Evolutionary conservation across 1,284 basidiomycete genomes (phyloP).

Genomic region (Trichosporon faecale): DNA sequence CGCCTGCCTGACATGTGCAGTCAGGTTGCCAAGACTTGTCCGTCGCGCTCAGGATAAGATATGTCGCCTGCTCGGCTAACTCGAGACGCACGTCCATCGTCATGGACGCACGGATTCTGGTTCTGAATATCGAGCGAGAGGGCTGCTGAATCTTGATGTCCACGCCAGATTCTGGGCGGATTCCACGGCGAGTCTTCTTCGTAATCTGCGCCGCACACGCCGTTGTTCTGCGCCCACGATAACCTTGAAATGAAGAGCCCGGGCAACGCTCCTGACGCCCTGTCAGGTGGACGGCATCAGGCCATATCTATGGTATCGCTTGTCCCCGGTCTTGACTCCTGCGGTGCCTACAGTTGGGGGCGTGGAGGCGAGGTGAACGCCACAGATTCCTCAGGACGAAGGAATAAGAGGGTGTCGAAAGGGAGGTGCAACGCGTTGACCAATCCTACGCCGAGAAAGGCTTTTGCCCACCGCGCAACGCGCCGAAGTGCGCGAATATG

Average conservation of each 20-base stretch:
- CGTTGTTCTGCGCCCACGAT: neutral
- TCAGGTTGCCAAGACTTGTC: neutral
- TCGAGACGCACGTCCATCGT: neutral
- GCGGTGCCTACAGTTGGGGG: neutral
- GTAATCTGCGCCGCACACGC: neutral
- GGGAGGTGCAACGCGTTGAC: neutral
- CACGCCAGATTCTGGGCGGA: neutral
- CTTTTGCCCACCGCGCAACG: neutral
- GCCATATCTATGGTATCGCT: neutral
- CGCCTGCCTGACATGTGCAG: neutral
- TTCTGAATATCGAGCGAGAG: neutral
- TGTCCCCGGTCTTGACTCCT: neutral
- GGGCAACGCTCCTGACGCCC: neutral
- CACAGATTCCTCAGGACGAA: neutral
- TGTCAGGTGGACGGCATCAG: neutral
- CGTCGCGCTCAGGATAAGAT: neutral
- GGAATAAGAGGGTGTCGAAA: neutral
- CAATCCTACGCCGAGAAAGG: neutral
- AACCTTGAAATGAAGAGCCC: neutral
- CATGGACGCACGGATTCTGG: neutral
- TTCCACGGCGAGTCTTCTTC: neutral
- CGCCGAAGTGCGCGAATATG: neutral
- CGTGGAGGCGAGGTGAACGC: constrained; percentile 1
- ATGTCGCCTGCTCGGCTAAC: neutral
- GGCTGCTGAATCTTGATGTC: neutral